A percentile compares a stretch with the other conserved stretches of the same genome.
These are phyloP conservation scores for Azolla pinnata DNA, from an alignment of 75 land plant genomes.

Conservation along the genomic window DNA sequence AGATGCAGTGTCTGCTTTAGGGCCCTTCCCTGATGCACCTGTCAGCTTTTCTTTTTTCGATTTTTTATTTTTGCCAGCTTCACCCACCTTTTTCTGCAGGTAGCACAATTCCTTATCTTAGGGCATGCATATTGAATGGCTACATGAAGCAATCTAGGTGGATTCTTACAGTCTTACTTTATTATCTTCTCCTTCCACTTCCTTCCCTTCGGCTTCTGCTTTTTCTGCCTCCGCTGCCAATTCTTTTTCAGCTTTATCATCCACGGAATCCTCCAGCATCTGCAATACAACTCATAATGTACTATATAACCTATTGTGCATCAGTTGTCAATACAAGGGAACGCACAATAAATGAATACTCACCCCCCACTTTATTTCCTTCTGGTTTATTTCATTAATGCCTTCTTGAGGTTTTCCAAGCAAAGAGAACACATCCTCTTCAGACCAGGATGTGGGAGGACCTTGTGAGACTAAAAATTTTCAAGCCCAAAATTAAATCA, in stretches of 20 bases:
- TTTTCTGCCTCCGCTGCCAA: constrained; percentile 73
- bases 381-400: constrained; percentile 71
- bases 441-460: constrained; percentile 65
- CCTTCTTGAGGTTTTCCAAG: constrained; percentile 55
- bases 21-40: constrained; percentile 48
- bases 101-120: neutral
- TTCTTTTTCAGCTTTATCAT: constrained; percentile 76
- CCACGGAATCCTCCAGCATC: constrained; percentile 91
- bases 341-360: constrained; percentile 12
- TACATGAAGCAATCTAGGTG: too few species aligned
- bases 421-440: constrained; percentile 60
- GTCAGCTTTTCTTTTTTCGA: constrained; percentile 71
- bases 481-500: neutral
- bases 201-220: constrained; percentile 64
- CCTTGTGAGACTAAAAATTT: constrained; percentile 70
- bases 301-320: neutral
- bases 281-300: constrained; percentile 12
- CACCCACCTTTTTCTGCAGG: constrained; percentile 57
- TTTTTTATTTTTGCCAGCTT: constrained; percentile 75
- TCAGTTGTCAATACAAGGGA: too few species aligned
- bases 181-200: constrained; percentile 59
- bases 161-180: too few species aligned
- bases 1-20: constrained; percentile 44
- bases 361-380: constrained; percentile 97
- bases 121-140: neutral